Percentiles rank a stretch among this genome's conserved stretches.
Conservation (phyloP, 176 grass and related monocot species). For the Secale cereale region DNA sequence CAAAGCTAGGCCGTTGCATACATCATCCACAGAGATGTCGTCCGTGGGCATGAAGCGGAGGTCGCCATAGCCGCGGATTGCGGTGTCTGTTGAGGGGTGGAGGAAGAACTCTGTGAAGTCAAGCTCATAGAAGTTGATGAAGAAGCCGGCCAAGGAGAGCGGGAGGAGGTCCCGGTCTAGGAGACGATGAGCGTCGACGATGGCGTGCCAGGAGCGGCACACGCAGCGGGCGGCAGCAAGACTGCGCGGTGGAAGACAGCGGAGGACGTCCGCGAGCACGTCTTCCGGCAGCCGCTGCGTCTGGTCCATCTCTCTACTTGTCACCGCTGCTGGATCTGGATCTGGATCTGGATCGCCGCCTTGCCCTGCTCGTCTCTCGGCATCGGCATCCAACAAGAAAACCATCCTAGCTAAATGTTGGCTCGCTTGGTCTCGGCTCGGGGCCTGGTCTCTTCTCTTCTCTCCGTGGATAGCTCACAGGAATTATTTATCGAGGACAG, state of each 20-base stretch:
- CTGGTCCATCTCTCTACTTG: not conserved
- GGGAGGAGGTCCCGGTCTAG: constrained; percentile 1
- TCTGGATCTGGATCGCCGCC: not conserved
- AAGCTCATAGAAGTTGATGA: not conserved
- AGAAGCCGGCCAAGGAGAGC: not conserved
- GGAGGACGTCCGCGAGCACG: not conserved
- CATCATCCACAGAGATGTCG: not conserved
- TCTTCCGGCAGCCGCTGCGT: not conserved
- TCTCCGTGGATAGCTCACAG: not conserved
- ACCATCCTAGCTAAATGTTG: not conserved
- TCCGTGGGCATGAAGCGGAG: not conserved
- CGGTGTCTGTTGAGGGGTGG: not conserved
- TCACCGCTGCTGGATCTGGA: too few species aligned
- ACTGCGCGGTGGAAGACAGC: not conserved
- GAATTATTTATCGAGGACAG: not conserved
- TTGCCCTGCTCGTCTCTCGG: not conserved
- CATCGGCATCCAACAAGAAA: not conserved
- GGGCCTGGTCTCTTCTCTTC: not conserved
- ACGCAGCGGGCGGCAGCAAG: not conserved
- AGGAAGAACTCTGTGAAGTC: not conserved
- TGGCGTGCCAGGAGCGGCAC: not conserved
- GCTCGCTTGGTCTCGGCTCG: not conserved
- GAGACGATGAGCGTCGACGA: not conserved
- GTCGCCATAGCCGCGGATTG: not conserved
- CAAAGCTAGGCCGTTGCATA: not conserved